Base-by-base conservation (phyloP, 202 grass and related monocot genomes). In the Zizania palustris region DNA sequence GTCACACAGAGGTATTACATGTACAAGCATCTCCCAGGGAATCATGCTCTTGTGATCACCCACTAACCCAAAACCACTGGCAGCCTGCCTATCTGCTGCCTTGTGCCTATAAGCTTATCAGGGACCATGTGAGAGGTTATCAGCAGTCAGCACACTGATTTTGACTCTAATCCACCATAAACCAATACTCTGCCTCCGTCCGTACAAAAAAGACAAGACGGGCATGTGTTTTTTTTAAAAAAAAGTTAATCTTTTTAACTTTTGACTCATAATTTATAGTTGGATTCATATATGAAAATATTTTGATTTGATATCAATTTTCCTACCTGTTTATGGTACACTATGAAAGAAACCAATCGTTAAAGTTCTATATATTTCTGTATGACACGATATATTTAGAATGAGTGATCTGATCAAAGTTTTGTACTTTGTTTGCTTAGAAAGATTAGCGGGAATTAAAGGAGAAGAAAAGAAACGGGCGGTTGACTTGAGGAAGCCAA, bases 71-170 rank as follows among this genome's bases (percentile, higher is more conserved):
- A 28, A 28, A 28, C 28, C 28, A 28, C 7, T 12, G 67, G 49
- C 46, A 67, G 1, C 51, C 49, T 42, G 36, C 21, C 16, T 44
- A 56, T 39, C 46, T 82, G 72, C 57, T 56, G 1, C n/a, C n/a
- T n/a, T n/a, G n/a, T 38, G 11, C 15, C 16, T 46, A 71, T 44
- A 15, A 66, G 66, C 79, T 78, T 82, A 28, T 82, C 85, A 82
- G 10, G 10, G 33, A 64, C 48, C 34, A 19, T 64, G 49, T 59
- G 86, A 83, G 60, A 61, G 73, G 38, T 60, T 88, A 88, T 84
- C 86, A 28, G 15, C 36, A 19, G n/a, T n/a, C n/a, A 67, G 15
- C 36, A 19, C 71, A 42, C 46, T 53, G 76, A 16, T 72, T 84
- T 80, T 66, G 76, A 39, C 63, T 46, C 42, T 57, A 46, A 69